Evolutionary conservation across 345 rosid species (phyloP).

Genomic region (Murraya paniculata): DNA sequence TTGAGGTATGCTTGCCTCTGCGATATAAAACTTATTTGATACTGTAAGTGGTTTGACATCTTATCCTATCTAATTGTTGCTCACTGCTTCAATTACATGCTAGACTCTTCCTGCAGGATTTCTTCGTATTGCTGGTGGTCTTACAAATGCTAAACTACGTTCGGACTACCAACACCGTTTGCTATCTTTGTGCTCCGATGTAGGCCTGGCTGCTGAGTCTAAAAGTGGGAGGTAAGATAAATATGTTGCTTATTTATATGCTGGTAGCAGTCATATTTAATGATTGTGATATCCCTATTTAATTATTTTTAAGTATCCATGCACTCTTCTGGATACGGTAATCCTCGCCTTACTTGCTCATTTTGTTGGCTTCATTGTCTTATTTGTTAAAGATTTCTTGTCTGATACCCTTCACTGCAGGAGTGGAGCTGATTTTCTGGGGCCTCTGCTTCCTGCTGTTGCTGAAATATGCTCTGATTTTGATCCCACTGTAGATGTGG

Average conservation of each 20-base stretch:
- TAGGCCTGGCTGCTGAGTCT: slow-evolving; percentile 96
- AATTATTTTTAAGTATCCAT: slow-evolving; percentile 6
- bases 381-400: slow-evolving; percentile 17
- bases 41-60: slow-evolving; percentile 10
- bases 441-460: slow-evolving; percentile 96
- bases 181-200: slow-evolving; percentile 96
- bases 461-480: slow-evolving; percentile 97
- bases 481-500: slow-evolving; percentile 79
- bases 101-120: slow-evolving; percentile 99
- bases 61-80: slow-evolving; percentile 35
- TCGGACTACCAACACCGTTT: slow-evolving; percentile 91
- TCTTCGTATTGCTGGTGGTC: slow-evolving; percentile 83
- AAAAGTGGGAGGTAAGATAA: slow-evolving; percentile 81
- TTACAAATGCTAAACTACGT: slow-evolving; percentile 66
- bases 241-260: slow-evolving; percentile 17
- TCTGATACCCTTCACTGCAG: slow-evolving; percentile 38
- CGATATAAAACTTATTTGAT: slow-evolving; percentile 4
- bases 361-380: slow-evolving; percentile 5
- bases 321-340: not conserved
- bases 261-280: not conserved
- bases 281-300: slow-evolving; percentile 1
- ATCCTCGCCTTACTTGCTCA: not conserved
- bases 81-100: slow-evolving; percentile 54
- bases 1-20: slow-evolving; percentile 57
- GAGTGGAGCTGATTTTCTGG: slow-evolving; percentile 98